Percentiles rank a stretch among this genome's conserved stretches.
These are phyloP conservation scores for Aspergillus texensis DNA, from an alignment of 2,329 filamentous ascomycete species.

Conservation along the genomic window DNA sequence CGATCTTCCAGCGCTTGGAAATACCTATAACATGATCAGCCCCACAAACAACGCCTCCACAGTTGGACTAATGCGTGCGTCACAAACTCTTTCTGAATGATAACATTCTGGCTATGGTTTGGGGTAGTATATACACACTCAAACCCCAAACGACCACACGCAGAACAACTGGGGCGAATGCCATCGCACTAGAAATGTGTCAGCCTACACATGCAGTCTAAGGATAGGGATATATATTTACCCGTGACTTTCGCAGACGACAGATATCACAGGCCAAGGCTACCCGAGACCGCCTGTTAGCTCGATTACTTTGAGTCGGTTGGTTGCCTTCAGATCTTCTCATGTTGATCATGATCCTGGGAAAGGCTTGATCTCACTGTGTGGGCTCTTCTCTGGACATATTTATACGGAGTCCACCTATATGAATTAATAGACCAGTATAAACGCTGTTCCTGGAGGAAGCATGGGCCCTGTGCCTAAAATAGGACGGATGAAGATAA, in stretches of 20 bases:
- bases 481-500: not conserved
- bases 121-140: constrained; percentile 48
- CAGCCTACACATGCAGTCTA: not conserved
- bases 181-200: constrained; percentile 47
- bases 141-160: constrained; percentile 45
- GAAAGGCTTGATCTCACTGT: not conserved
- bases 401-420: not conserved
- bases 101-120: constrained; percentile 39
- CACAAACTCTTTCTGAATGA: constrained; percentile 43
- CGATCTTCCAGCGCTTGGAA: constrained; percentile 30
- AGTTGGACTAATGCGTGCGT: not conserved
- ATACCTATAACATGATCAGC: constrained; percentile 13
- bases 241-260: constrained; percentile 33
- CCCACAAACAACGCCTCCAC: not conserved
- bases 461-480: not conserved
- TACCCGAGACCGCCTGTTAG: constrained; percentile 39
- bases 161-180: constrained; percentile 45
- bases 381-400: not conserved
- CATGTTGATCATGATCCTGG: not conserved
- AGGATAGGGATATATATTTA: not conserved
- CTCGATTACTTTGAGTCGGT: not conserved
- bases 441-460: not conserved
- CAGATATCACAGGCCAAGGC: constrained; percentile 45
- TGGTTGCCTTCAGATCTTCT: not conserved
- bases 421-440: not conserved